Percentiles rank a stretch among this genome's conserved stretches.
phyloP scores from a whole-genome alignment of 345 rosid genomes.

The Euphorbia lathyris region DNA sequence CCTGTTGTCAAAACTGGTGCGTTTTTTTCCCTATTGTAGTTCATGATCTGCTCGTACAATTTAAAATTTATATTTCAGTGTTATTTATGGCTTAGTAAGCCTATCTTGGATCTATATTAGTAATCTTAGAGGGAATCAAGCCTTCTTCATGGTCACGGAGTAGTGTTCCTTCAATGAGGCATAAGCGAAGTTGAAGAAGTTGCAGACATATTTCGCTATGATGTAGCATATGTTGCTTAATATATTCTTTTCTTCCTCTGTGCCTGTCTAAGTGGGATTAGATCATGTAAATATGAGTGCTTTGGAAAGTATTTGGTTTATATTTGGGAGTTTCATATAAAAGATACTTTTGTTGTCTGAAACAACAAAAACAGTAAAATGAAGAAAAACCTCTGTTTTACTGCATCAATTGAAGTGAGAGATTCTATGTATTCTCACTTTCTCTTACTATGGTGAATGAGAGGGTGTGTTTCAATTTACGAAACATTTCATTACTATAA shows the following conservation, averaged over 20 bases:
- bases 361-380: too few relatives aligned
- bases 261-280: not conserved
- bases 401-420: too few relatives aligned
- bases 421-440: too few relatives aligned
- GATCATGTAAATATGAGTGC: conserved; percentile 1
- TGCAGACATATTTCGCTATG: conserved; percentile 2
- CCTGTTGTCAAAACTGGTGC: conserved; percentile 98
- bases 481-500: too few relatives aligned
- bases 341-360: not conserved
- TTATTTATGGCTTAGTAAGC: not conserved
- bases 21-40: not conserved
- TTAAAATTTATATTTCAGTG: too few relatives aligned
- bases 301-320: not conserved
- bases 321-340: not conserved
- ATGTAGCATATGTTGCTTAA: not conserved
- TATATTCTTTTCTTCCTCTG: not conserved
- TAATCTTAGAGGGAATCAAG: conserved; percentile 69
- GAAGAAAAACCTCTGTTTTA: too few relatives aligned
- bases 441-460: too few relatives aligned
- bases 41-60: not conserved
- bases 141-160: conserved; percentile 58
- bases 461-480: too few relatives aligned
- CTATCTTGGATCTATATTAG: too few relatives aligned
- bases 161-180: conserved; percentile 26
- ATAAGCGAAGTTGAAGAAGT: not conserved